Conservation (phyloP, 139 green algal species). For the Chlamydomonas eustigma region DNA sequence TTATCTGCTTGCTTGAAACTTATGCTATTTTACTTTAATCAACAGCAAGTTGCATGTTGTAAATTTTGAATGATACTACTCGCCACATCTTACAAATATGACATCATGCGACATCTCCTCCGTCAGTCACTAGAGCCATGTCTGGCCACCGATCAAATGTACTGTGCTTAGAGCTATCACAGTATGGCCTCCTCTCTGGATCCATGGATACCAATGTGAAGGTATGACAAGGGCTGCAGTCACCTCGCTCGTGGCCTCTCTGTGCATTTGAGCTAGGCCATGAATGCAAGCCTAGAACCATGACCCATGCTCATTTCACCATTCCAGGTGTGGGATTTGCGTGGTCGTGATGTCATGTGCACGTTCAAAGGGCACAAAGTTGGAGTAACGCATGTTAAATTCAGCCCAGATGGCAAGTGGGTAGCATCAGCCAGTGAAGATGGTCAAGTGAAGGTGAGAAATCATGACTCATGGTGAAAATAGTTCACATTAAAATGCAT, state of each 20-base stretch:
- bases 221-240: slow-evolving; percentile 14
- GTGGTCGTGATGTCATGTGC: slow-evolving; percentile 56
- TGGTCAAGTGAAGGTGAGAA: slow-evolving; percentile 64
- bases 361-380: slow-evolving; percentile 73
- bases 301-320: background rate
- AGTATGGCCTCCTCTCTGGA: slow-evolving; percentile 47
- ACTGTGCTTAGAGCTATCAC: slow-evolving; percentile 64
- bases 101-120: too few relatives aligned
- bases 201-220: slow-evolving; percentile 80
- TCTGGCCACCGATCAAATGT: slow-evolving; percentile 67
- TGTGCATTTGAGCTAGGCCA: background rate
- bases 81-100: too few relatives aligned
- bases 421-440: slow-evolving; percentile 67
- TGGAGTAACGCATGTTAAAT: slow-evolving; percentile 53
- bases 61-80: too few relatives aligned
- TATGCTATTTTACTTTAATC: too few relatives aligned
- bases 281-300: background rate
- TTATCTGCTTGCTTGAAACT: too few relatives aligned
- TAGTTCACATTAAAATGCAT: too few relatives aligned
- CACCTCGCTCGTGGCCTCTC: background rate
- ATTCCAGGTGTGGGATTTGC: slow-evolving; percentile 70
- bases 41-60: too few relatives aligned
- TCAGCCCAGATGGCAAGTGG: slow-evolving; percentile 79
- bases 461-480: too few relatives aligned
- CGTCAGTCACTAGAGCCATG: slow-evolving; percentile 60